These are phyloP conservation scores for Zea luxurians DNA, from an alignment of 176 grass and related monocot genomes.

Conservation along the genomic window DNA sequence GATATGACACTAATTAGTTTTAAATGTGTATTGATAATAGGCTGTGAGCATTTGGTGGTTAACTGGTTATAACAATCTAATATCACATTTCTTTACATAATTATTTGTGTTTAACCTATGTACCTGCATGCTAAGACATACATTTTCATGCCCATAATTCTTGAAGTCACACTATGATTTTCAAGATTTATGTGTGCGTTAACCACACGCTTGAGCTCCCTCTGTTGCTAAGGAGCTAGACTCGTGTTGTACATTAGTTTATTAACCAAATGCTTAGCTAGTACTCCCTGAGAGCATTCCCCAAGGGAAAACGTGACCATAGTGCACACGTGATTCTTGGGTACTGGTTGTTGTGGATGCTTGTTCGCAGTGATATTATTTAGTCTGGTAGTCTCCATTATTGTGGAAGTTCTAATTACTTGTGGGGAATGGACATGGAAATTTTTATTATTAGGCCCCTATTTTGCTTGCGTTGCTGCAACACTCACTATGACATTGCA, in stretches of 20 bases:
- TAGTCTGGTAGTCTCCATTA: conserved; percentile 2
- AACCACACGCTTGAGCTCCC: conserved; percentile 63
- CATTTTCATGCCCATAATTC: conserved; percentile 55
- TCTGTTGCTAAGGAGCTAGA: conserved; percentile 40
- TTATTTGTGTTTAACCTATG: neutral
- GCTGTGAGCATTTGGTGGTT: neutral
- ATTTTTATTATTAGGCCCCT: neutral
- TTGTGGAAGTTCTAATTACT: conserved; percentile 21
- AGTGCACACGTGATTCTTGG: neutral
- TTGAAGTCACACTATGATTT: conserved; percentile 37
- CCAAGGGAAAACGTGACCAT: neutral
- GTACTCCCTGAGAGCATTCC: too few species aligned
- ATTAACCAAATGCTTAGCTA: neutral
- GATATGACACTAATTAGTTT: neutral
- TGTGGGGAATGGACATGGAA: neutral
- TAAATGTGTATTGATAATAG: neutral
- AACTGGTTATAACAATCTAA: neutral
- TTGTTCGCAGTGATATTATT: neutral
- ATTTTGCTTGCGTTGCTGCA: neutral
- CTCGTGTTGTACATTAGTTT: conserved; percentile 41
- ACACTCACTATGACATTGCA: neutral
- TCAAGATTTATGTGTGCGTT: conserved; percentile 49
- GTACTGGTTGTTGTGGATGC: neutral
- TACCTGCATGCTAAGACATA: neutral
- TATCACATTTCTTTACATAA: neutral